Evolutionary conservation across 1,284 basidiomycete genomes (phyloP), one percentile per base, ranked within the genome.

Genomic region (Leccinum pachyderme): DNA sequence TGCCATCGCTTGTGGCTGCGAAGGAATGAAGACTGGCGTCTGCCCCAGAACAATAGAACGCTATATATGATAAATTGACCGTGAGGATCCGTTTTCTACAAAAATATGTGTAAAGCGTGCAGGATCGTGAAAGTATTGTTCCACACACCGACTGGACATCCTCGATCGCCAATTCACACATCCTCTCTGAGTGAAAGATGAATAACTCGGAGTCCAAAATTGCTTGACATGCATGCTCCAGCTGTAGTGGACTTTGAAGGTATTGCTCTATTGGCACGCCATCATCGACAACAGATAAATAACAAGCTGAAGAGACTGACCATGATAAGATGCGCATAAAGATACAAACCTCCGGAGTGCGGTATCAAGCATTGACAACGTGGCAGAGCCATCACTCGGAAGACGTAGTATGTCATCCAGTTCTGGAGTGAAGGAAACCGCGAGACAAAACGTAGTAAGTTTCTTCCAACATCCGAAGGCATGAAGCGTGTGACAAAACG

Each of bases 31-130:
- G 81, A 64, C 56, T 86, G 81, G 7, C 83, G 82, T 32, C 83
- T 81, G 2, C 94, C 95, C 66, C 89, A 87, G 61, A 78, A 80
- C 24, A 93, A 80, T 24, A 96, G 81, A 49, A 94, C 74, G 60
- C 86, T 82, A 72, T 93, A 94, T 31, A 88, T 77, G 53, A 97
- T 87, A 64, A 93, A 84, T 58, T 93, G 84, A 13, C 81, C 77
- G 64, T 95, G 93, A 1, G 94, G 93, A 65, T 96, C 86, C n/a
- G 93, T 95, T 66, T 81, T 87, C 89, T 93, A 67, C 46, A 53
- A 49, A 56, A 27, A 33, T 31, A 9, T 22, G 41, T 49, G 47
- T 51, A 0, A 68, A 52, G 22, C 27, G 32, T 32, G 51, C 6
- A 25, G 24, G 13, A 8, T 7, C 12, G 4, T 22, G 32, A 24